Evolutionary conservation across 768 basidiomycete genomes (phyloP).

Genomic region (Scleroderma bovista): DNA sequence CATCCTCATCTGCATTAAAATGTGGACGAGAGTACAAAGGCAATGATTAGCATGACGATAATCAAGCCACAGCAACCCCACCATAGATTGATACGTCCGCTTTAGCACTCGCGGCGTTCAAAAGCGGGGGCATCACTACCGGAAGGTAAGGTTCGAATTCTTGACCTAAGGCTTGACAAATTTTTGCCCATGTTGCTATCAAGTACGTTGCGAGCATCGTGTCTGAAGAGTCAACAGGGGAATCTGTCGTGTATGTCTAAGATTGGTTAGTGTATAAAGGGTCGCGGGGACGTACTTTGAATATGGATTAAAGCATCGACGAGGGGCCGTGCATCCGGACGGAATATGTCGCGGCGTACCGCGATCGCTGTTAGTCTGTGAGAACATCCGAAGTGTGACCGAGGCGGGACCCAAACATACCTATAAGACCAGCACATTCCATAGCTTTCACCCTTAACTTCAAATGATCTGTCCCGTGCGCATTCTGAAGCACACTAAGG

Average conservation of each 20-base stretch:
- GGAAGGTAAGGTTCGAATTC: slow-evolving; percentile 87
- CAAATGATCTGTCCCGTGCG: slow-evolving; percentile 58
- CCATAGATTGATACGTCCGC: slow-evolving; percentile 73
- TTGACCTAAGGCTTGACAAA: slow-evolving; percentile 77
- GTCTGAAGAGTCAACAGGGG: slow-evolving; percentile 63
- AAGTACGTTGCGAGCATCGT: slow-evolving; percentile 70
- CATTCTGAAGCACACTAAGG: slow-evolving; percentile 68
- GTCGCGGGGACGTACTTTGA: slow-evolving; percentile 50
- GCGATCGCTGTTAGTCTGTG: slow-evolving; percentile 59
- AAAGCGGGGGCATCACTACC: slow-evolving; percentile 75
- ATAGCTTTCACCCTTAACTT: slow-evolving; percentile 78
- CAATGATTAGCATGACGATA: too few species aligned
- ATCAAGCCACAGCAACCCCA: slow-evolving; percentile 21
- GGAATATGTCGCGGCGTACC: slow-evolving; percentile 75
- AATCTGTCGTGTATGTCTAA: slow-evolving; percentile 38
- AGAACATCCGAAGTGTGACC: neutral
- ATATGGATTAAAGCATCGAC: slow-evolving; percentile 70
- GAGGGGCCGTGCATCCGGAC: slow-evolving; percentile 66
- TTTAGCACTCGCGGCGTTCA: slow-evolving; percentile 73
- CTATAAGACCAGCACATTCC: slow-evolving; percentile 86
- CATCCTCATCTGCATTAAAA: slow-evolving; percentile 40
- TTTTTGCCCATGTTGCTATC: slow-evolving; percentile 84
- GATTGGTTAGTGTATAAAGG: neutral
- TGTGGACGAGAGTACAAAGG: too few species aligned
- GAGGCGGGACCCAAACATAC: slow-evolving; percentile 35